Conservation (phyloP, 2,329 filamentous ascomycete species). For the Sphaerostilbella broomeana region DNA sequence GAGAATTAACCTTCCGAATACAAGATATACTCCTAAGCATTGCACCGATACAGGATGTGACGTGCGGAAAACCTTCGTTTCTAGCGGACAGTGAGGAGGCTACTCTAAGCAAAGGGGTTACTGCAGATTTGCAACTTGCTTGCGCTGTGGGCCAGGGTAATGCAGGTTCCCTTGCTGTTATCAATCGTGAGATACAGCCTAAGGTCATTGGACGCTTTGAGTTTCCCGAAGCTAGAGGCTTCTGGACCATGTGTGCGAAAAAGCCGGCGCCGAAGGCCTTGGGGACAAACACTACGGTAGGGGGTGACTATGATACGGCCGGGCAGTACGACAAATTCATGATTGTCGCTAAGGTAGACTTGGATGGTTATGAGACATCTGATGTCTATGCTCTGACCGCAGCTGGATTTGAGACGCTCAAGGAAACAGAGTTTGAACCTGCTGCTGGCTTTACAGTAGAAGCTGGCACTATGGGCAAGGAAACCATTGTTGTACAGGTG, state of each 20-base stretch:
- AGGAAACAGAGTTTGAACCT: conserved; percentile 84
- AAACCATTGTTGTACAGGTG: conserved; percentile 79
- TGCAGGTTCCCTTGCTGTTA: conserved; percentile 63
- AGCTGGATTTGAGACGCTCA: conserved; percentile 65
- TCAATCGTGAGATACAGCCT: conserved; percentile 74
- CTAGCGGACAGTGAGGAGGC: conserved; percentile 39
- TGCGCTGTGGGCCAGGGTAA: conserved; percentile 57
- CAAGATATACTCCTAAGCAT: conserved; percentile 73
- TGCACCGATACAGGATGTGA: conserved; percentile 70
- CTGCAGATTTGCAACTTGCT: conserved; percentile 52
- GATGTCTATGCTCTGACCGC: conserved; percentile 71
- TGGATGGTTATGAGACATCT: conserved; percentile 67
- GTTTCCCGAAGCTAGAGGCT: conserved; percentile 64
- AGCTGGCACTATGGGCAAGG: conserved; percentile 73
- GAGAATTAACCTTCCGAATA: conserved; percentile 65
- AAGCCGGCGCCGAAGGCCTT: conserved; percentile 58
- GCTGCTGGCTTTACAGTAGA: conserved; percentile 83
- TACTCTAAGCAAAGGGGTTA: conserved; percentile 38
- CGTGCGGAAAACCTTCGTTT: conserved; percentile 54
- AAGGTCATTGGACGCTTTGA: conserved; percentile 62
- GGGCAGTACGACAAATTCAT: conserved; percentile 70
- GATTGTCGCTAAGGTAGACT: conserved; percentile 68
- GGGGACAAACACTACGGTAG: conserved; percentile 42
- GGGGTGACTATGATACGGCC: conserved; percentile 50
- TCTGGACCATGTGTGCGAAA: conserved; percentile 74